A percentile compares a stretch with the other conserved stretches of the same genome.
phyloP scores from a whole-genome alignment of 2,329 filamentous ascomycete species.

The Sphaerostilbella broomeana region DNA sequence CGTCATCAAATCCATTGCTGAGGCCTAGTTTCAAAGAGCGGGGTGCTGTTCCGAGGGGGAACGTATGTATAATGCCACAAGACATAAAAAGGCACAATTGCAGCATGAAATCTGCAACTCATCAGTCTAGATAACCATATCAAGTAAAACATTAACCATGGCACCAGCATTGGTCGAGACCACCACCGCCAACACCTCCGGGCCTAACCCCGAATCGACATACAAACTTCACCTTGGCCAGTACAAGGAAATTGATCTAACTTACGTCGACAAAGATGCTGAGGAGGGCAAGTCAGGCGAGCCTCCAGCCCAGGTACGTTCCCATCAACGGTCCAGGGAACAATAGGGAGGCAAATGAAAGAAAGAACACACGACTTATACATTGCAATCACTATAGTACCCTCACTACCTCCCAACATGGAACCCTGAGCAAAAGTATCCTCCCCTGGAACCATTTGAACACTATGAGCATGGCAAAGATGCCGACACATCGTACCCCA shows the following conservation, averaged over 20 bases:
- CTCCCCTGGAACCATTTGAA: conserved; percentile 61
- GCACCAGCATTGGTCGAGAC: conserved; percentile 19
- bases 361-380: neutral
- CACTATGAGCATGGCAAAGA: conserved; percentile 72
- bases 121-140: no score
- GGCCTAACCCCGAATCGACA: conserved; percentile 5
- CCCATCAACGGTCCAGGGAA: no score
- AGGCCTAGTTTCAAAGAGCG: conserved; percentile 7
- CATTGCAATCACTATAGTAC: conserved; percentile 68
- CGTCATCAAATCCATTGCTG: conserved; percentile 14
- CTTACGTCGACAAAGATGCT: conserved; percentile 20
- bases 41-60: no score
- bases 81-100: no score
- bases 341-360: no score
- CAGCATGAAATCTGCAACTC: no score
- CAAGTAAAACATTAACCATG: no score
- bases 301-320: conserved; percentile 23
- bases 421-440: conserved; percentile 57
- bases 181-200: conserved; percentile 11
- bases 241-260: conserved; percentile 27
- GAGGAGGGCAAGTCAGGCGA: conserved; percentile 24
- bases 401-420: conserved; percentile 68
- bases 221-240: conserved; percentile 23
- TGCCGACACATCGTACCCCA: conserved; percentile 61
- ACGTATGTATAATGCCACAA: no score